These are phyloP conservation scores for Pyracantha coccinea DNA, from an alignment of 331 rosid species.

Conservation along the genomic window DNA sequence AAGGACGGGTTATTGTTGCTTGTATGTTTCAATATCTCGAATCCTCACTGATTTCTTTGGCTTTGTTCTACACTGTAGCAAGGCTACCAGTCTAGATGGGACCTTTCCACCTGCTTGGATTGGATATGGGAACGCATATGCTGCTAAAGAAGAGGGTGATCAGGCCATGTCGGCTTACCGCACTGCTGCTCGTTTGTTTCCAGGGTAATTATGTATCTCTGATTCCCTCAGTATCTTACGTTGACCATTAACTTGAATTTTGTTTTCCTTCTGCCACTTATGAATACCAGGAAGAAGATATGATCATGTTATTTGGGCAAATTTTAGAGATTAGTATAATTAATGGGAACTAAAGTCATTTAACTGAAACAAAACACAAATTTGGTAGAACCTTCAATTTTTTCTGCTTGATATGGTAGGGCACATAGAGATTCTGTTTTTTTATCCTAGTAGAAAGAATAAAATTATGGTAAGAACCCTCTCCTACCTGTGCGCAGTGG, in stretches of 20 bases:
- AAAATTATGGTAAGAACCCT: neutral
- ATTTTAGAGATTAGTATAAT: too few species aligned
- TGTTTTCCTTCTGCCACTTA: conserved; percentile 2
- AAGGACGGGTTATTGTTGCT: neutral
- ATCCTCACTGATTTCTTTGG: conserved; percentile 9
- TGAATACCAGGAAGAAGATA: neutral
- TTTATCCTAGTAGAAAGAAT: neutral
- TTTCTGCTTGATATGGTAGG: neutral
- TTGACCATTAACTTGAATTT: neutral
- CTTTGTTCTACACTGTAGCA: conserved; percentile 41
- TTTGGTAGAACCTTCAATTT: neutral
- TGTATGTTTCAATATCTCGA: neutral
- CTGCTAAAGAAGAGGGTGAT: conserved; percentile 98
- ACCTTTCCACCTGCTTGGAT: conserved; percentile 97
- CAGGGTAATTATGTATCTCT: conserved; percentile 49
- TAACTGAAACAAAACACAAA: neutral
- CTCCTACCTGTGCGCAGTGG: neutral
- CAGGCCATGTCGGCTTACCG: conserved; percentile 98
- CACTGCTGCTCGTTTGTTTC: conserved; percentile 98
- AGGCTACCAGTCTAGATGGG: conserved; percentile 89
- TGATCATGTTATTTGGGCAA: neutral
- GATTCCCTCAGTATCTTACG: neutral
- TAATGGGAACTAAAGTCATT: neutral
- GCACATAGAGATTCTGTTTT: neutral
- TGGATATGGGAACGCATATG: conserved; percentile 88